Evolutionary conservation across 192 early-diverging fungal species (phyloP).

Genomic region (Diversispora epigaea): DNA sequence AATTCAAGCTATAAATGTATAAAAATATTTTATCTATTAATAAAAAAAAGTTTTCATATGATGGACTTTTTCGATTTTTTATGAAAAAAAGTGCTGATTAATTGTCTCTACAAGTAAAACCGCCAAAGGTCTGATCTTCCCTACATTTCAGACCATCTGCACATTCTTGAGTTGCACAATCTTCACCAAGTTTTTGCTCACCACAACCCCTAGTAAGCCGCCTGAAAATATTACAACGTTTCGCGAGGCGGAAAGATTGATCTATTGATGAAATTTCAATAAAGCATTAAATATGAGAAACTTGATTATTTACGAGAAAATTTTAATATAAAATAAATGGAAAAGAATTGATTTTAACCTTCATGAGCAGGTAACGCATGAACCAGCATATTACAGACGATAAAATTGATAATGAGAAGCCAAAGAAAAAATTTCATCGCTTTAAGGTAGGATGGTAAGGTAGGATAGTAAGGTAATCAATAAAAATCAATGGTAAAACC

Average conservation of each 20-base stretch:
- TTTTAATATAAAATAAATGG: constrained; percentile 34
- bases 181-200: constrained; percentile 1
- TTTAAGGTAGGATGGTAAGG: constrained; percentile 29
- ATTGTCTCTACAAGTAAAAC: not conserved
- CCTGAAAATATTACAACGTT: constrained; percentile 16
- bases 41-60: too few relatives aligned
- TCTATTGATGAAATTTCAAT: constrained; percentile 23
- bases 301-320: constrained; percentile 25
- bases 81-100: constrained; percentile 1
- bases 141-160: constrained; percentile 1
- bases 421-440: constrained; percentile 27
- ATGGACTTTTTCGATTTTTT: too few relatives aligned
- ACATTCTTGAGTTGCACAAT: constrained; percentile 7
- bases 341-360: constrained; percentile 33
- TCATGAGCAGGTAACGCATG: constrained; percentile 29
- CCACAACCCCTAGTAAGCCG: not conserved
- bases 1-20: too few relatives aligned
- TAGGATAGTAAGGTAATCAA: constrained; percentile 4
- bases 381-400: constrained; percentile 25
- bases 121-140: not conserved
- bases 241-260: constrained; percentile 1
- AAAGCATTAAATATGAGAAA: constrained; percentile 14
- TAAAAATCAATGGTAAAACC: constrained; percentile 23
- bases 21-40: constrained; percentile 2
- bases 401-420: constrained; percentile 30